Base-by-base conservation (phyloP, 2,329 filamentous ascomycete genomes). In the Chrysosporium queenslandicum region DNA sequence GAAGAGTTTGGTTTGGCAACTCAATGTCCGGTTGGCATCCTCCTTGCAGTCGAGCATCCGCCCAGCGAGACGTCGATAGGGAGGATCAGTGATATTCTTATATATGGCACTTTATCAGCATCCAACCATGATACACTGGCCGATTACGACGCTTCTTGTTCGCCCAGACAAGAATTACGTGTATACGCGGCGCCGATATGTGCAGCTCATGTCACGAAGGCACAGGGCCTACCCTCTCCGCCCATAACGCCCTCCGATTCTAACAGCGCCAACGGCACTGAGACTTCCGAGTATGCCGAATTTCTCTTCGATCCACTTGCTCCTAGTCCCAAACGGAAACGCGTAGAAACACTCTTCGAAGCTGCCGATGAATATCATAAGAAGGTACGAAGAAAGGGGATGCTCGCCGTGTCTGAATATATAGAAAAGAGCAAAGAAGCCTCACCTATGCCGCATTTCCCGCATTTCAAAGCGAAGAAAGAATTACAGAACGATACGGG, bases 301-400 rank as follows among this genome's bases (percentile, higher is more conserved):
- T 71, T 71, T 41, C 61, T 71, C 12, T 67, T 64, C 2, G 66
- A 69, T 52, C 18, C 48, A 3, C 56, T 65, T 12, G 69, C 68
- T 1, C 67, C 67, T 3, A 71, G 67, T 41, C 68, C 68, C 2
- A 72, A 71, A 55, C 63, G 69, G 40, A 71, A 71, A 58, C 64
- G 69, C 32, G 67, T 71, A n/a, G 65, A 67, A 36, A 70, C 64
- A 1, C 60, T 72, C 1, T 72, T 72, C 41, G 68, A 72, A 53
- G 63, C 64, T 2, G 69, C 67, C 8, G 63, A 68, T 3, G 67
- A 70, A 46, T 68, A 71, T 59, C 69, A 72, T 53, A 66, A 63
- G 29, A 61, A 63, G 45, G 67, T 71, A 20, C 65, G 68, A 32
- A 66, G 68, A 56, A 66, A 64, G 45, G 69, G 69, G 36, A 65